Base-by-base conservation (phyloP, 805 yeast species). In the Maudiozyma saulgeensis region DNA sequence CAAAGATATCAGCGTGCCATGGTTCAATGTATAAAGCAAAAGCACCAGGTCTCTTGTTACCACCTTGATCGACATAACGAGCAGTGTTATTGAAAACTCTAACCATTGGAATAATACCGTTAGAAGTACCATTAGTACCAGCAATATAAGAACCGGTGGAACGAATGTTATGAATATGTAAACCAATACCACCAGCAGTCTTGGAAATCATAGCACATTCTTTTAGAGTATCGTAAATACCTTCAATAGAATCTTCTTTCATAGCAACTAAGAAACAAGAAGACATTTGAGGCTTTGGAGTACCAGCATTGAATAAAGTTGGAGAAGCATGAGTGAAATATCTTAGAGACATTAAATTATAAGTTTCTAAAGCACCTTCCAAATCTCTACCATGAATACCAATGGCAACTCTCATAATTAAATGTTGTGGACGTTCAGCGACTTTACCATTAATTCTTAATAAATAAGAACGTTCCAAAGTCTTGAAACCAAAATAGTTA, bases 21-120 rank as follows among this genome's bases (percentile, higher is more conserved):
- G 99, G 97, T 70, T 91, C 99, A 37, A 91, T 67, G 68, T 90
- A 91, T 37, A 89, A 70, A 35, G 96, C 96, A 68, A 91, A 86
- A 3, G 99, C 99, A 53, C 98, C 98, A 0, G 99, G 99, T 61
- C 99, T 76, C 69, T 90, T 90, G 71, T 91, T 91, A 49, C 98
- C 98, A 54, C 99, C 99, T 74, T 91, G 99, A 61, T 91, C 98
- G 41, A 91, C 98, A 62, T 90, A 91, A 58, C 96, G 79, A 18
- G 99, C 98, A 25, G 98, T 89, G 69, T 88, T 85, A 73, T 91
- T 91, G 72, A 82, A 91, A 9, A 91, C 98, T 58, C 96, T 80
- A 26, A 91, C 72, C 97, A 91, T 89, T n/a, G 99, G 99, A 41
- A 90, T 83, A 45, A 91, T 70, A 38, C 99, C 99, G 58, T 82